These are phyloP conservation scores for Cichorium intybus DNA, from an alignment of 140 eudicot species.

Conservation along the genomic window DNA sequence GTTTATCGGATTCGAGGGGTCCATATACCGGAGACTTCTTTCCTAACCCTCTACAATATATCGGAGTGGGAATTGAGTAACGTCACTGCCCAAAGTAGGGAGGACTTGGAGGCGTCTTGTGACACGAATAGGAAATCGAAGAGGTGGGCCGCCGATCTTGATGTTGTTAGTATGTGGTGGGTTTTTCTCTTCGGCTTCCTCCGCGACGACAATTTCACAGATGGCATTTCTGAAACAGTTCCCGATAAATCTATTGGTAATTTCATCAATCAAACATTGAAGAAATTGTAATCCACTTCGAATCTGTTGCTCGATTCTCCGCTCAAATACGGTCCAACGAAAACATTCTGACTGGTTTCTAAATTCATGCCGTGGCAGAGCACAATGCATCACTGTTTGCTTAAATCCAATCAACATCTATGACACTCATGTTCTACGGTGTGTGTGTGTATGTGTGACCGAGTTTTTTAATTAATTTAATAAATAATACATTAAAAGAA, in stretches of 20 bases:
- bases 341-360: slow-evolving; percentile 84
- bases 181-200: slow-evolving; percentile 14
- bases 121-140: slow-evolving; percentile 86
- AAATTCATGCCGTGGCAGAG: slow-evolving; percentile 80
- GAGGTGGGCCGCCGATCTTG: slow-evolving; percentile 69
- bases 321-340: slow-evolving; percentile 69
- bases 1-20: slow-evolving; percentile 37
- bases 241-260: slow-evolving; percentile 81
- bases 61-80: slow-evolving; percentile 66
- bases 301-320: slow-evolving; percentile 41
- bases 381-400: too few relatives aligned
- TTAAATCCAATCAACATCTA: too few relatives aligned
- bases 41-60: slow-evolving; percentile 43
- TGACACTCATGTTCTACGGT: too few relatives aligned
- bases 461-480: too few relatives aligned
- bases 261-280: slow-evolving; percentile 75
- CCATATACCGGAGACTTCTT: slow-evolving; percentile 61
- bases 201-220: slow-evolving; percentile 40
- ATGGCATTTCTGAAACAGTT: slow-evolving; percentile 65
- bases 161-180: slow-evolving; percentile 36
- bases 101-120: slow-evolving; percentile 89
- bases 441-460: too few relatives aligned
- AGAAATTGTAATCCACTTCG: slow-evolving; percentile 61
- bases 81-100: slow-evolving; percentile 83
- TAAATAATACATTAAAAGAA: too few relatives aligned